phyloP scores from a whole-genome alignment of 495 filamentous ascomycete species.

The Penicillium canescens region DNA sequence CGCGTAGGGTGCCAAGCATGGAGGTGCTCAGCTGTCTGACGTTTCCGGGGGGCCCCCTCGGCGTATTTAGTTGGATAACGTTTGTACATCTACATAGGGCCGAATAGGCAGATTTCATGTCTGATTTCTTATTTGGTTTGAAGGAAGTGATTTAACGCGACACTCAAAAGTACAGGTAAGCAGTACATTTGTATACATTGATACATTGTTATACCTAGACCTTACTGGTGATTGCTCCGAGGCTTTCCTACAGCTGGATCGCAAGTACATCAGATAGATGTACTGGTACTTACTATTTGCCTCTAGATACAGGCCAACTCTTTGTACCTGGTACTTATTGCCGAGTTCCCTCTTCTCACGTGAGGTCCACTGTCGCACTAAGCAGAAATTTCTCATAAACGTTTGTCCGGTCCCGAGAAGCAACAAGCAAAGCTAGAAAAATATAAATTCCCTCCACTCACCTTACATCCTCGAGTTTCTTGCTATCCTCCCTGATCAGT shows the following conservation, averaged over 20 bases:
- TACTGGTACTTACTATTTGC: too few species aligned
- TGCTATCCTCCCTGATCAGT: conserved; percentile 11
- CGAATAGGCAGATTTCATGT: too few species aligned
- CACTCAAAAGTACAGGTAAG: too few species aligned
- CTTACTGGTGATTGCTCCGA: too few species aligned
- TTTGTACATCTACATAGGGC: background rate
- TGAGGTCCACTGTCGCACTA: conserved; percentile 7
- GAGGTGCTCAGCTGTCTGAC: conserved; percentile 23
- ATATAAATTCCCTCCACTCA: conserved; percentile 18
- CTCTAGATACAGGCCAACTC: too few species aligned
- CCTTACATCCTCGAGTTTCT: conserved; percentile 9
- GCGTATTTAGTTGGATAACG: background rate
- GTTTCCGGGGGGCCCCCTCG: conserved; percentile 18
- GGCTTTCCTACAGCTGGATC: too few species aligned
- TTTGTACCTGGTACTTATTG: too few species aligned
- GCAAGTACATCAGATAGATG: too few species aligned
- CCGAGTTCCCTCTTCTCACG: conserved; percentile 4
- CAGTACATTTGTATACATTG: too few species aligned
- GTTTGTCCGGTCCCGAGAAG: conserved; percentile 28
- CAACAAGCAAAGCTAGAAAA: conserved; percentile 22
- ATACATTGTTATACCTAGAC: too few species aligned
- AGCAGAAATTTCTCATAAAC: conserved; percentile 14
- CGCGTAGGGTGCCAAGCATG: conserved; percentile 20
- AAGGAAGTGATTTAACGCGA: too few species aligned
- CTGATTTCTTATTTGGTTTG: too few species aligned